These are phyloP conservation scores for Linnemannia exigua DNA, from an alignment of 192 early-diverging fungal genomes.

Conservation along the genomic window DNA sequence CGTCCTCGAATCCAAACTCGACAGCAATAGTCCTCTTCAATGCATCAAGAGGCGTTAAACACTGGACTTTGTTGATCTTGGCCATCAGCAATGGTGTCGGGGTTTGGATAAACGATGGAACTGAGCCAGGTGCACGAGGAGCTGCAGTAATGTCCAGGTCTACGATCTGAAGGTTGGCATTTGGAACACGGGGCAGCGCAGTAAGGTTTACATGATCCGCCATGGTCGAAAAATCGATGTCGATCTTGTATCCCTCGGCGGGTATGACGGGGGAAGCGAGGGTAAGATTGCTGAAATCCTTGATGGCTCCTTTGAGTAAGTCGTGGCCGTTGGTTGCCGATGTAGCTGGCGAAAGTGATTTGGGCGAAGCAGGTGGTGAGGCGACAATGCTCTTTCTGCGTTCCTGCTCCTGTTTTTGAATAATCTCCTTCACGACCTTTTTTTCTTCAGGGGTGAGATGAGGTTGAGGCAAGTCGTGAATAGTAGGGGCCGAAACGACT, in stretches of 20 bases:
- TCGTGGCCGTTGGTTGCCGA: neutral
- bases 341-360: neutral
- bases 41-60: slow-evolving; percentile 74
- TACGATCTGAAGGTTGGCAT: slow-evolving; percentile 60
- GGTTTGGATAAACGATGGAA: slow-evolving; percentile 64
- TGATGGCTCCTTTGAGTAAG: slow-evolving; percentile 14
- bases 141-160: slow-evolving; percentile 3
- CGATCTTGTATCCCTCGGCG: slow-evolving; percentile 40
- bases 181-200: slow-evolving; percentile 68
- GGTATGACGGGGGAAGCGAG: slow-evolving; percentile 16
- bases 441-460: slow-evolving; percentile 37
- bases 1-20: slow-evolving; percentile 68
- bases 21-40: slow-evolving; percentile 79
- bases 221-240: slow-evolving; percentile 63
- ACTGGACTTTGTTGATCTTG: slow-evolving; percentile 65
- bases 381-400: neutral
- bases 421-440: slow-evolving; percentile 30
- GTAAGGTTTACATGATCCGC: slow-evolving; percentile 66
- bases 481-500: slow-evolving; percentile 26
- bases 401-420: slow-evolving; percentile 18
- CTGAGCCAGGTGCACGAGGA: neutral
- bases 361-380: neutral
- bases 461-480: slow-evolving; percentile 34
- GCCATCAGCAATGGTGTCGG: slow-evolving; percentile 65
- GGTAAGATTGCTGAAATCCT: slow-evolving; percentile 19